Base-by-base conservation (phyloP, 2,329 filamentous ascomycete genomes). In the Arthrobotrys entomopaga region DNA sequence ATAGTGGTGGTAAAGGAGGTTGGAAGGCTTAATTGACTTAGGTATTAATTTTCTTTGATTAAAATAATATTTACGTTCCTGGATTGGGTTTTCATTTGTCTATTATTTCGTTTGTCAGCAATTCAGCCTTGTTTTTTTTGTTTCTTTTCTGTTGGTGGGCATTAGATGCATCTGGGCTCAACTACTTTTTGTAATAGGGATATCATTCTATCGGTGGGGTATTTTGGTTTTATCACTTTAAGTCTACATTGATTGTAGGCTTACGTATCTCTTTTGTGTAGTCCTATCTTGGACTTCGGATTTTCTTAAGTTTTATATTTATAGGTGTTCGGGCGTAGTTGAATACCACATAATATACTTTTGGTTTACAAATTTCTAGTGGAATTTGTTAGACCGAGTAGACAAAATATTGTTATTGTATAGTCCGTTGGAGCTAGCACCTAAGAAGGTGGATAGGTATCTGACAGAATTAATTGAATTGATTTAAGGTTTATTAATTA, bases 61-160 rank as follows among this genome's bases (percentile, higher is more conserved):
- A 22, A 54, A 34, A 63, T 57, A 49, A 48, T 49, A 43, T 60
- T 26, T 43, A 59, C 15, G 56, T 56, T 61, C 61, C 63, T 64
- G 20, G 20, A 57, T 60, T 64, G 67, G 56, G 60, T 54, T 52
- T 53, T 38, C 15, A 48, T 29, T 64, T 46, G 43, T 42, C 16
- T 40, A 60, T 61, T 3, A 50, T 50, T 20, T 50, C 11, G 3
- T 50, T 50, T 24, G n/a, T 50, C 19, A 19, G 26, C 20, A n/a
- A 16, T 64, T 64, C 22, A 20, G 29, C 64, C 19, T 59, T 52
- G 26, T 64, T 59, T 11, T 8, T 65, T 53, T 64, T 42, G 54
- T n/a, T 64, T 26, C 15, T 53, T 13, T 11, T 40, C 69, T 74
- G 29, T 73, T 70, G n/a, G 24, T 46, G 29, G n/a, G 52, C 29